phyloP scores from a whole-genome alignment of 176 grass and related monocot species.

The Poa pratensis region DNA sequence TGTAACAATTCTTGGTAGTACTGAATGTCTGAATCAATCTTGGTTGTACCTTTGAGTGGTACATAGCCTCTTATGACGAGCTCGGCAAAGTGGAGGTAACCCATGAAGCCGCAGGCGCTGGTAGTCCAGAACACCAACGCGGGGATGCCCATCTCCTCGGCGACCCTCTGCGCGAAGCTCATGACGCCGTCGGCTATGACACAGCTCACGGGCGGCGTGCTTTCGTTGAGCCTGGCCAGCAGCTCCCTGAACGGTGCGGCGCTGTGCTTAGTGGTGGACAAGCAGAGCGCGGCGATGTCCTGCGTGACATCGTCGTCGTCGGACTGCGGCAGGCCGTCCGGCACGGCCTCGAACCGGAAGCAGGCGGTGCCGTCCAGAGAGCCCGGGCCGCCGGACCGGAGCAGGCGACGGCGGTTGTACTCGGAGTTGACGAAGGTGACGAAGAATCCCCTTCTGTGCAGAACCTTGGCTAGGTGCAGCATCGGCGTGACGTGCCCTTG shows the following conservation, averaged over 20 bases:
- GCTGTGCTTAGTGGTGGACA: conserved; percentile 52
- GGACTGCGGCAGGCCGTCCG: conserved; percentile 62
- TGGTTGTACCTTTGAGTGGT: conserved; percentile 57
- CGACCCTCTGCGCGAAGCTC: conserved; percentile 29
- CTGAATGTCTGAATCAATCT: neutral
- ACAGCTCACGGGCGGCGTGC: conserved; percentile 38
- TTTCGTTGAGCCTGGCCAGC: conserved; percentile 50
- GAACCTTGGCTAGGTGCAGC: conserved; percentile 68
- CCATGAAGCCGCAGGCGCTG: conserved; percentile 27
- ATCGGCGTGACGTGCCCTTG: conserved; percentile 86
- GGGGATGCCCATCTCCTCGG: conserved; percentile 28
- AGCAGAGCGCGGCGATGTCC: conserved; percentile 70
- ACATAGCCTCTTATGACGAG: conserved; percentile 56
- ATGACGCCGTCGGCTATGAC: conserved; percentile 43
- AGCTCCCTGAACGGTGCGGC: conserved; percentile 58
- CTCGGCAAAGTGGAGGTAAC: conserved; percentile 46
- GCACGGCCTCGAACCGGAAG: conserved; percentile 64
- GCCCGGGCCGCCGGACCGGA: conserved; percentile 43
- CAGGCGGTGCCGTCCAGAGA: conserved; percentile 50
- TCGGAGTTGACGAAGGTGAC: conserved; percentile 83
- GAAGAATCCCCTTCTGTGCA: conserved; percentile 70
- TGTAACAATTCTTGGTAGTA: too few species aligned
- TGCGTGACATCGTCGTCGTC: conserved; percentile 66
- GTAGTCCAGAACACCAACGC: conserved; percentile 40
- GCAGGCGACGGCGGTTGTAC: conserved; percentile 71